Evolutionary conservation across 306 rosid species (phyloP).

Genomic region (Rubus idaeus): DNA sequence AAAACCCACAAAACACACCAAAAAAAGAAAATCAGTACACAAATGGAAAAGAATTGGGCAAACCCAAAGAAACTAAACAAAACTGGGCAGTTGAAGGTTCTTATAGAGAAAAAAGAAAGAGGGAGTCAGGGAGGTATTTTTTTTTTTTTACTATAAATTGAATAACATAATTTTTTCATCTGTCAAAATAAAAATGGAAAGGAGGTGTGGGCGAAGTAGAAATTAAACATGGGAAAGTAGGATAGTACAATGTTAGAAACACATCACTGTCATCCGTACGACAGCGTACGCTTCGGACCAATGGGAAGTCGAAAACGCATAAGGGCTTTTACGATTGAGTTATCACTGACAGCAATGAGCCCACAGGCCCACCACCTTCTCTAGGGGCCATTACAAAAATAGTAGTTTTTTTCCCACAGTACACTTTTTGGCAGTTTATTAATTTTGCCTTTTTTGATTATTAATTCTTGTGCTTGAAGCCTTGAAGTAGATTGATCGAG

Average conservation of each 20-base stretch:
- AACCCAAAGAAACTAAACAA: background rate
- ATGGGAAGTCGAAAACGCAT: constrained; percentile 37
- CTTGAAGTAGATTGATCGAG: too few relatives aligned
- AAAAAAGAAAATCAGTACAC: constrained; percentile 12
- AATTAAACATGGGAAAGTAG: background rate
- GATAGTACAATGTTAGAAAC: constrained; percentile 31
- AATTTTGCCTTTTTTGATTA: too few relatives aligned
- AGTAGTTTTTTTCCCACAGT: too few relatives aligned
- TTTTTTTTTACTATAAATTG: background rate
- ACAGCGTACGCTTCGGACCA: constrained; percentile 30
- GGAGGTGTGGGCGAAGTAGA: too few relatives aligned
- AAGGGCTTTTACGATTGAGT: background rate
- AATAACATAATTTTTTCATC: background rate
- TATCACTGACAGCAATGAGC: background rate
- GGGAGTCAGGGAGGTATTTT: too few relatives aligned
- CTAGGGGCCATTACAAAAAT: background rate
- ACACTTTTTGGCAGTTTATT: too few relatives aligned
- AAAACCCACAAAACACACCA: constrained; percentile 24
- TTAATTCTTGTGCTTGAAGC: too few relatives aligned
- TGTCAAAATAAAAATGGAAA: too few relatives aligned
- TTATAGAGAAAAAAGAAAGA: background rate
- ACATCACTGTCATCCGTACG: constrained; percentile 50
- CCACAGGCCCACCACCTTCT: constrained; percentile 1
- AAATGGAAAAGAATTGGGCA: background rate
- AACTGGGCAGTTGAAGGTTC: background rate